Conservation (phyloP, 257 asterid species). For the Solanum etuberosum region DNA sequence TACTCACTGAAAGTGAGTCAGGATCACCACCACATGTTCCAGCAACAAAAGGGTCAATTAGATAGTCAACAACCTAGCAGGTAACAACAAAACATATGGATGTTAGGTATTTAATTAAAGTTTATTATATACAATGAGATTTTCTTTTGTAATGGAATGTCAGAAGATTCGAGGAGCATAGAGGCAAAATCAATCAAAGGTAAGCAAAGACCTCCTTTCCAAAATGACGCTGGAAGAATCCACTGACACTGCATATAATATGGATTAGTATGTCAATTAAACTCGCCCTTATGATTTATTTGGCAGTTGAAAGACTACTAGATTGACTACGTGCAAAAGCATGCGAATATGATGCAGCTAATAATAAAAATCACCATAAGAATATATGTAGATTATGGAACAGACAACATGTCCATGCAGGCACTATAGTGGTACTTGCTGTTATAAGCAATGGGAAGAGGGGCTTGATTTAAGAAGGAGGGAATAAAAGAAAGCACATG, state of each 20-base stretch:
- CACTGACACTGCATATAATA: constrained; percentile 63
- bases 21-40: constrained; percentile 95
- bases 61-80: constrained; percentile 78
- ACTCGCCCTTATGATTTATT: neutral
- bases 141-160: neutral
- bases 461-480: neutral
- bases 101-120: neutral
- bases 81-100: neutral
- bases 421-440: neutral
- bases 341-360: neutral
- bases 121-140: neutral
- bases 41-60: constrained; percentile 87
- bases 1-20: constrained; percentile 81
- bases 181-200: neutral
- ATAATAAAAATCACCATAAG: neutral
- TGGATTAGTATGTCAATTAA: neutral
- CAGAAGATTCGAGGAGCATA: neutral
- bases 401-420: neutral
- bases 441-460: neutral
- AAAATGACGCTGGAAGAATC: constrained; percentile 89
- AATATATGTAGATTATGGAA: neutral
- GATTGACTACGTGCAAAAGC: neutral
- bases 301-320: neutral
- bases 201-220: constrained; percentile 68
- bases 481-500: neutral